Conservation (phyloP, 2,329 filamentous ascomycete genomes). For the Pseudogymnoascus sp. region DNA sequence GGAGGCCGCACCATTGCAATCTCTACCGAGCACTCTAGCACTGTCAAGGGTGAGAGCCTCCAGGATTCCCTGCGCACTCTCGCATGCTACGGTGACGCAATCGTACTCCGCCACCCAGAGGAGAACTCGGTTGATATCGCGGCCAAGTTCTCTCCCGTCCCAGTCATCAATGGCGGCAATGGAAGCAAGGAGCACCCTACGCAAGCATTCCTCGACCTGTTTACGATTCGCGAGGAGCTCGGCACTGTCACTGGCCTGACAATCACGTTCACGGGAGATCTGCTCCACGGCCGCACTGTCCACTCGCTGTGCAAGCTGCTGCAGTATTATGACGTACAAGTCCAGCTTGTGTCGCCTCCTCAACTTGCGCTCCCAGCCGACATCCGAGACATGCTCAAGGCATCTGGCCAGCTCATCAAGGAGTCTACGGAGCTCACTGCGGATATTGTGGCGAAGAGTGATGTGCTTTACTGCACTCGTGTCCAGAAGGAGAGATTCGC, state of each 20-base stretch:
- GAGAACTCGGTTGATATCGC: slow-evolving; percentile 74
- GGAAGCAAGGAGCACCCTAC: slow-evolving; percentile 94
- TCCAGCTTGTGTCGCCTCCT: slow-evolving; percentile 84
- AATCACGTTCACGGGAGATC: slow-evolving; percentile 91
- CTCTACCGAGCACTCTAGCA: slow-evolving; percentile 76
- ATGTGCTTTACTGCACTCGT: slow-evolving; percentile 94
- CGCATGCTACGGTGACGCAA: slow-evolving; percentile 87
- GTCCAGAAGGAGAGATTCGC: slow-evolving; percentile 95
- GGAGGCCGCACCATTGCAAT: slow-evolving; percentile 81
- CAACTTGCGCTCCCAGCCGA: slow-evolving; percentile 68
- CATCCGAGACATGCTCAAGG: slow-evolving; percentile 63
- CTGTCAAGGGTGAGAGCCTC: slow-evolving; percentile 88
- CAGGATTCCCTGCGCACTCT: slow-evolving; percentile 92
- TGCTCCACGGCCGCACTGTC: slow-evolving; percentile 87
- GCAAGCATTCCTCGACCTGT: slow-evolving; percentile 94
- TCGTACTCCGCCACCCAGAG: slow-evolving; percentile 90
- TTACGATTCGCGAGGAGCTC: slow-evolving; percentile 95
- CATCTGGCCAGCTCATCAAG: slow-evolving; percentile 66
- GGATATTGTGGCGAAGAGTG: slow-evolving; percentile 76
- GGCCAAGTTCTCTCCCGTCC: slow-evolving; percentile 79
- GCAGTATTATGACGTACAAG: slow-evolving; percentile 87
- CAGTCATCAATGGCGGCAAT: slow-evolving; percentile 95
- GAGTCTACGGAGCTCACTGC: slow-evolving; percentile 75
- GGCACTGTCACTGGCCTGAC: slow-evolving; percentile 92
- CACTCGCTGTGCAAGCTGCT: slow-evolving; percentile 93